phyloP scores from a whole-genome alignment of 2,329 filamentous ascomycete genomes.

The Diaporthe aspalathi region DNA sequence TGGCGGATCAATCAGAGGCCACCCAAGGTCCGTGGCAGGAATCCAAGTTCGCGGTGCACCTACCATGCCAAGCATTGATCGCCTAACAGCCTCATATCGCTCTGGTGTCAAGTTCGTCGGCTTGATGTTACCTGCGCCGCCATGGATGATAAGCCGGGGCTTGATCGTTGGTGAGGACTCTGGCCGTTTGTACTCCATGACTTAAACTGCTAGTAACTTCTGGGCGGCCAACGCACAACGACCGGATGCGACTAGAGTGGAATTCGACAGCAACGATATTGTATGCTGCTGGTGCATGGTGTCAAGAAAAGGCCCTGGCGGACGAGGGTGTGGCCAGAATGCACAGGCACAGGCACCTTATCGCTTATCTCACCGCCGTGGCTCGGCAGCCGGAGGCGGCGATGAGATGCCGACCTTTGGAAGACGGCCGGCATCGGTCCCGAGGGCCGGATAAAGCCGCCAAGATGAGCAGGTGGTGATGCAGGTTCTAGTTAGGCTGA shows the following conservation, averaged over 20 bases:
- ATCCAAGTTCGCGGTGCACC: slow-evolving; percentile 40
- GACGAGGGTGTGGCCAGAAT: neutral
- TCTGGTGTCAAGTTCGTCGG: slow-evolving; percentile 68
- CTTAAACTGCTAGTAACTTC: slow-evolving; percentile 43
- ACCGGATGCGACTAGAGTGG: neutral
- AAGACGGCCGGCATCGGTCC: slow-evolving; percentile 7
- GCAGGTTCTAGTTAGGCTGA: neutral
- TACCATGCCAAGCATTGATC: slow-evolving; percentile 72
- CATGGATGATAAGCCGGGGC: slow-evolving; percentile 76
- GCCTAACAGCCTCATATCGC: slow-evolving; percentile 68
- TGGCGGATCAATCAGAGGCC: neutral
- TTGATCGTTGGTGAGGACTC: slow-evolving; percentile 46
- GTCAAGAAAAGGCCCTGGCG: neutral
- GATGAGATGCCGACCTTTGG: neutral
- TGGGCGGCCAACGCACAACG: neutral
- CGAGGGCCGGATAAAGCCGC: neutral
- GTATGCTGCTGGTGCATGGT: neutral
- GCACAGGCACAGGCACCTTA: neutral
- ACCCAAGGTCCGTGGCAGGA: neutral
- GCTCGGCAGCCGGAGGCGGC: neutral
- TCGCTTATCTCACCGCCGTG: slow-evolving; percentile 29
- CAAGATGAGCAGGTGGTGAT: neutral
- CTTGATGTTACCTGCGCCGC: slow-evolving; percentile 77
- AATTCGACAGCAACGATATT: neutral
- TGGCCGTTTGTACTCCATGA: slow-evolving; percentile 55